Evolutionary conservation across 2,329 filamentous ascomycete species (phyloP), one percentile per base, ranked within the genome.

Genomic region (Emmonsia crescens): DNA sequence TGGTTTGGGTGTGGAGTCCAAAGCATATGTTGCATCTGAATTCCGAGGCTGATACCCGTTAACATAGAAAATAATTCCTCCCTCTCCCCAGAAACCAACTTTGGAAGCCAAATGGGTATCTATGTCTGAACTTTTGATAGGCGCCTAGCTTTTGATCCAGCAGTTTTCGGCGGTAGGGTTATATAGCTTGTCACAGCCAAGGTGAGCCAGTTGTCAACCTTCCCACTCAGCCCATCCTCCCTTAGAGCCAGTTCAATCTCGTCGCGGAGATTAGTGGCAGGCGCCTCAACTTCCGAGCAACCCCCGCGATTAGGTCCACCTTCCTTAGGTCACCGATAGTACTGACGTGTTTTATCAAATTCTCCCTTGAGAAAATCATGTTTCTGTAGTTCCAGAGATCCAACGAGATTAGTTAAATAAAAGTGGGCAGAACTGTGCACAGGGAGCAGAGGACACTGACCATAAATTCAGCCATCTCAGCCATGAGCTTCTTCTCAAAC

Each of bases 391-490:
- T 36, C 4, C 14, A 56, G 54, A 44, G 44, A 49, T 36, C 1
- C 16, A 48, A 31, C 24, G 14, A 19, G 24, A 29, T 21, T 38
- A 52, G 44, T 59, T 42, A 59, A 42, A 36, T 42, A 59, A 42
- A 36, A 36, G 19, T 12, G 19, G 6, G n/a, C 9, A 59, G 21
- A 49, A 36, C 40, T 48, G 57, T 54, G 49, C 16, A 59, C 16
- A 59, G 19, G 46, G 8, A n/a, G n/a, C 8, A 27, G 38, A 31
- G 24, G 44, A n/a, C n/a, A 60, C 46, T 40, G 5, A 61, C 60
- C 40, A 61, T 61, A 19, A 49, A 33, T 9, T 46, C 42, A 38
- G 36, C 40, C 31, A 59, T 59, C 46, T 61, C 54, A 9, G 38
- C 29, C 29, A 51, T 33, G 27, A 59, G 33, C 6, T 12, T 9